Percentiles rank a stretch among this genome's conserved stretches.
phyloP scores from a whole-genome alignment of 2,329 filamentous ascomycete species.

The Thielaviopsis cerberus region DNA sequence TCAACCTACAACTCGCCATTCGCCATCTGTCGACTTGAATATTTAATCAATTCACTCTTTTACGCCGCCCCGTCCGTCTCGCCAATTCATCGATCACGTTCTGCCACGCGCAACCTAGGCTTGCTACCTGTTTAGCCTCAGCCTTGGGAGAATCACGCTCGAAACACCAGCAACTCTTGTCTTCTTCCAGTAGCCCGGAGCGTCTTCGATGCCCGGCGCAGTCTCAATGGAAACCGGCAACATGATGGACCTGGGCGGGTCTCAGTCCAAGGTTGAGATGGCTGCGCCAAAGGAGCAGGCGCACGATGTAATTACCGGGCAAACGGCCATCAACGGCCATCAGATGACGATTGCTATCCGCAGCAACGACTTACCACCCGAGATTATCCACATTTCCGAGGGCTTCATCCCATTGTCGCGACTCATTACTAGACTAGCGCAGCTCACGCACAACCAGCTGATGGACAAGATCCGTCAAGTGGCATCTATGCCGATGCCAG shows the following conservation, averaged over 20 bases:
- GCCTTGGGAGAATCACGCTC: too few species aligned
- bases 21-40: too few species aligned
- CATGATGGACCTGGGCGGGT: background rate
- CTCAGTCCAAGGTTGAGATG: constrained; percentile 21
- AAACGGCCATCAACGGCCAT: constrained; percentile 6
- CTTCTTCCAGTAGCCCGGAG: background rate
- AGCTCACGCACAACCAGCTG: constrained; percentile 66
- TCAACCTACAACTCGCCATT: too few species aligned
- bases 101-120: too few species aligned
- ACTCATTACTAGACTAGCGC: constrained; percentile 60
- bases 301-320: constrained; percentile 9
- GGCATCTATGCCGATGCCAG: constrained; percentile 45
- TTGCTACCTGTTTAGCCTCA: too few species aligned
- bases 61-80: too few species aligned
- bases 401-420: constrained; percentile 59
- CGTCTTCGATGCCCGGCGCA: constrained; percentile 29
- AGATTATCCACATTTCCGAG: constrained; percentile 52
- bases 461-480: constrained; percentile 51
- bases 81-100: too few species aligned
- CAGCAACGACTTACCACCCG: constrained; percentile 41
- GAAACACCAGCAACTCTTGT: too few species aligned
- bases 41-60: too few species aligned
- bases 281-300: constrained; percentile 20
- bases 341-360: constrained; percentile 14
- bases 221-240: constrained; percentile 37